Conservation (phyloP, 164 flowering plant genomes). For the Vitis rupestris region DNA sequence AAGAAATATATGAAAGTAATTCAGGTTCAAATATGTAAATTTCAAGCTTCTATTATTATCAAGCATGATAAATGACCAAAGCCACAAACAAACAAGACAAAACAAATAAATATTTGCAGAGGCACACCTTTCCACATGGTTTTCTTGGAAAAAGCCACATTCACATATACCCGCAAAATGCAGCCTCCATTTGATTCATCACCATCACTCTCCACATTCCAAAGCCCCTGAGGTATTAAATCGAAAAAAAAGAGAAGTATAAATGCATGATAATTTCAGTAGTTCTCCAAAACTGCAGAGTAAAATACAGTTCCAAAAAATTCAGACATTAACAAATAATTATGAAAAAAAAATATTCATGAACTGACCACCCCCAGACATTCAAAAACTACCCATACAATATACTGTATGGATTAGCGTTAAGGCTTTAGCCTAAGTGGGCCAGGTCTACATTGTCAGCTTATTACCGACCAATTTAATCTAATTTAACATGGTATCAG, state of each 20-base stretch:
- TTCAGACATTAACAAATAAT: background rate
- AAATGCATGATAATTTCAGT: background rate
- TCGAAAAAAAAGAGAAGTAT: background rate
- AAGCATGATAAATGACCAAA: too few species aligned
- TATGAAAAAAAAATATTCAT: background rate
- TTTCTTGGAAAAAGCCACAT: slow-evolving; percentile 87
- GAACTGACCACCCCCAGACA: background rate
- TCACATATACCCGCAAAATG: slow-evolving; percentile 62
- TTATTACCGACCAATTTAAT: too few species aligned
- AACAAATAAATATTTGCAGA: too few species aligned
- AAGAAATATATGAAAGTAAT: too few species aligned
- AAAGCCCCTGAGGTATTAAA: slow-evolving; percentile 56
- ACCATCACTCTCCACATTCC: slow-evolving; percentile 66
- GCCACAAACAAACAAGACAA: too few species aligned
- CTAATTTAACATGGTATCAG: too few species aligned
- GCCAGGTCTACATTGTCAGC: too few species aligned
- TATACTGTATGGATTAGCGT: background rate
- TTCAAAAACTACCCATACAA: background rate
- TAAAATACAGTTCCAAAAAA: background rate
- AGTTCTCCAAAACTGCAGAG: background rate
- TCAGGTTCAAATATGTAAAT: too few species aligned
- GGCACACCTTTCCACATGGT: slow-evolving; percentile 80
- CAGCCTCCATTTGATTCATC: slow-evolving; percentile 40
- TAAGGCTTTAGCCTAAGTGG: too few species aligned
- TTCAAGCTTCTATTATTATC: too few species aligned